Evolutionary conservation across 2,329 filamentous ascomycete species (phyloP), one percentile per base, ranked within the genome.

Genomic region (Seiridium unicorne): DNA sequence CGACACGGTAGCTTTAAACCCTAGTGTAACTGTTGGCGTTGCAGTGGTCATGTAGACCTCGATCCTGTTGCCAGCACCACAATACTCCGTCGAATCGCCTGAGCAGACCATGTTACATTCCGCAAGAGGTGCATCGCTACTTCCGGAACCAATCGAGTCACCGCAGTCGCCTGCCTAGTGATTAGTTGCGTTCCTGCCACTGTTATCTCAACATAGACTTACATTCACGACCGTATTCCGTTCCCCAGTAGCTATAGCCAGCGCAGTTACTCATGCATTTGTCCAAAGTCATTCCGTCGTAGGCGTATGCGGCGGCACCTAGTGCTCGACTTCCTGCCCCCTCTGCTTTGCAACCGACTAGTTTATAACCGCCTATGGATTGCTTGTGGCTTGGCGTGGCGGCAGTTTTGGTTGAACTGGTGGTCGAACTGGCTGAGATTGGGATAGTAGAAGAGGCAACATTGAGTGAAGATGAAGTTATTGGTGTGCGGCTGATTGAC

Each of bases 221-320:
- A 77, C 81, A 83, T 68, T 84, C 81, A 35, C 79, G 73, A 8
- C 80, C 79, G 62, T 80, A 84, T 64, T 84, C 81, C 5, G 81
- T 79, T 3, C 77, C 82, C 72, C 77, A 84, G 64, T 79, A 82
- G 51, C 73, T 70, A 66, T 76, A 83, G 1, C 72, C 73, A 2
- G 73, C 75, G 72, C 81, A 84, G 69, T 77, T 80, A 2, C 63
- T 62, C 72, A 76, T 74, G 67, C 81, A 84, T 47, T 70, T 73
- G 59, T 82, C 79, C 8, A 82, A 69, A 2, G 81, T 83, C 80
- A 83, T 83, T 31, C 71, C 71, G 44, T 83, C 78, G 62, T 80
- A 77, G 26, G 76, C 77, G 55, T 76, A 79, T 4, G 70, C 63
- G 3, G 71, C 72, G 31, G 72, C 77, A 13, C 62, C 59, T 5